These are phyloP conservation scores for Sanghuangporus baumii DNA, from an alignment of 1,284 basidiomycete species.

Conservation along the genomic window DNA sequence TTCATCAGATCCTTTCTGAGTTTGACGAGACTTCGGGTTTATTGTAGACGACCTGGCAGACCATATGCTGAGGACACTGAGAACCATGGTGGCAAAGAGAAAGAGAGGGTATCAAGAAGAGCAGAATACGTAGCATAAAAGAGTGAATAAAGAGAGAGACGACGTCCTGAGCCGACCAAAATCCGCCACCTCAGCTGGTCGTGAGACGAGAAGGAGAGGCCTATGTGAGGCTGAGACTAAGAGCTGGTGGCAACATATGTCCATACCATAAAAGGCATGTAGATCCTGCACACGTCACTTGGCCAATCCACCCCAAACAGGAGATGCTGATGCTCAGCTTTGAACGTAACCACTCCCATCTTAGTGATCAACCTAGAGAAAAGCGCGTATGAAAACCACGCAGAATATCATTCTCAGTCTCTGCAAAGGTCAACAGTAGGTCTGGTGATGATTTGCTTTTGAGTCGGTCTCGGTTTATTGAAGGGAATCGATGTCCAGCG, in stretches of 20 bases:
- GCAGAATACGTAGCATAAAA: neutral
- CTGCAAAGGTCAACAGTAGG: too few species aligned
- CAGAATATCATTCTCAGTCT: too few species aligned
- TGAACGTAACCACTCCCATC: too few species aligned
- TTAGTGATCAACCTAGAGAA: too few species aligned
- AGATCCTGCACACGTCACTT: neutral
- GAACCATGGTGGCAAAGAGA: constrained; percentile 5
- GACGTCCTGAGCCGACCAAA: neutral
- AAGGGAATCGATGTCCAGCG: too few species aligned
- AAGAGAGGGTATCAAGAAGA: neutral
- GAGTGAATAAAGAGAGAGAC: neutral
- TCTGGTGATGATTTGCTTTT: too few species aligned
- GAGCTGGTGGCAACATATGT: neutral
- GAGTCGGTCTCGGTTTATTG: too few species aligned
- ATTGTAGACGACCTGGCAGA: neutral
- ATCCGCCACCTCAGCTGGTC: neutral
- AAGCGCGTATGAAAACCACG: too few species aligned
- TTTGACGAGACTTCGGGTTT: neutral
- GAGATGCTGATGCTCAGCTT: too few species aligned
- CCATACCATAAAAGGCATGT: neutral
- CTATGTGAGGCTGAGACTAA: neutral
- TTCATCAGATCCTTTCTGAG: neutral
- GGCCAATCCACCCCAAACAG: neutral
- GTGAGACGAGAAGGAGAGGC: neutral
- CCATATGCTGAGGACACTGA: constrained; percentile 9